Evolutionary conservation across 2,329 filamentous ascomycete species (phyloP), one percentile per base, ranked within the genome.

Genomic region (Penicillium hesseltinei): DNA sequence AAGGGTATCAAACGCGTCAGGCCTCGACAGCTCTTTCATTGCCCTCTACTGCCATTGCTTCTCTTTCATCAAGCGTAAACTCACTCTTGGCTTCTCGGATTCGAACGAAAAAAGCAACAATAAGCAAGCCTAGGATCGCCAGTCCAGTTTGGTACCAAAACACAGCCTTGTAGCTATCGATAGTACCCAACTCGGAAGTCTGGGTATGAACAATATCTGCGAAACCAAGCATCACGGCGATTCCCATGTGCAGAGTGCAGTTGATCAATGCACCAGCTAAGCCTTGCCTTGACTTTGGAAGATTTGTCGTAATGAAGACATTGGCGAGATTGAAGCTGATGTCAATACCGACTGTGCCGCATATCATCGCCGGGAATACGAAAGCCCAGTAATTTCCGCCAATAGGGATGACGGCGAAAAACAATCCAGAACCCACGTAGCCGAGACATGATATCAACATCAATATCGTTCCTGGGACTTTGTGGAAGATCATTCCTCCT

Each of bases 301-400:
- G 78, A 15, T 82, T 84, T 0, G 88, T 91, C 0, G 88, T 91
- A 70, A 91, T 88, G 73, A 90, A 92, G 58, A 92, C 83, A 66
- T 89, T 92, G 19, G 86, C 84, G 1, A 92, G 82, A 67, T 88
- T 91, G 75, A 88, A 92, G 7, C 85, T 85, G 54, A 92, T 85
- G 67, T 93, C 90, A 58, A 92, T 85, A 19, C 87, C 88, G 35
- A 92, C 78, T 0, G 89, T 92, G 13, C 81, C 82, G 61, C 85
- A 84, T 4, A 82, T 74, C 77, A 80, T 81, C 2, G 74, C 58
- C 40, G 89, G 87, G 67, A 92, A 91, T 23, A 90, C 80, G 66
- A 83, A 92, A 0, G 86, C 83, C 90, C 89, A 93, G 78, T 89
- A 88, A 44, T 77, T 81, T 0, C 78, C 80, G 2, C 78, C 74